Evolutionary conservation across 768 basidiomycete genomes (phyloP), one percentile per base, ranked within the genome.

Genomic region (Gloeostereum incarnatum): DNA sequence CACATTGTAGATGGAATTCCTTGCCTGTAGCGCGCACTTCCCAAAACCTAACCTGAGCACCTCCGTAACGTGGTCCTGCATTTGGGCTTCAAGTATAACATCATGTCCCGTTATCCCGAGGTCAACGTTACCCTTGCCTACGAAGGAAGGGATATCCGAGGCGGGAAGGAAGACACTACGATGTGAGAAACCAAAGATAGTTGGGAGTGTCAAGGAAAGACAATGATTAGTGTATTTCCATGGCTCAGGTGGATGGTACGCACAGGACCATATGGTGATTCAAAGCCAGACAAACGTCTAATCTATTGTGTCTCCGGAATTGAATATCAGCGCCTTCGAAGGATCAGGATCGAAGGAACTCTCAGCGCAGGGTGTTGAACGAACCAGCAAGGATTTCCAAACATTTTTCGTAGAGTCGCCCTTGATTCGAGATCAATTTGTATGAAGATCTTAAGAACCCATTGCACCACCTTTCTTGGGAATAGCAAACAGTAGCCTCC

Each of bases 101-200:
- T 99, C 96, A 62, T 97, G 92, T 3, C 96, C 96, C 6, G 96
- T 98, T 50, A 99, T 96, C 5, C 96, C 96, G 31, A 99, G 70
- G 50, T 97, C 88, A 52, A 99, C 86, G 53, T 92, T 85, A 35
- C 96, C 96, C 56, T 94, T 92, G 30, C 92, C 96, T 31, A 99
- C 96, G 60, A 98, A 99, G 20, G 92, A 94, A 7, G 96, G 93
- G 46, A 99, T 99, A 53, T 99, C 96, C 4, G 85, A 71, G 1
- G 96, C 96, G 17, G 96, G 93, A 17, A 98, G 82, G 63, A 99
- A 98, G 17, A 99, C 84, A 5, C 94, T 97, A 56, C 17, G 10
- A 21, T 21, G 27, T 35, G 34, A 40, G n/a, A 22, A 49, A 31
- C 39, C 29, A 30, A 22, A n/a, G n/a, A n/a, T n/a, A n/a, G n/a